Base-by-base conservation (phyloP, 1,284 basidiomycete genomes). In the Schizophyllum amplum region DNA sequence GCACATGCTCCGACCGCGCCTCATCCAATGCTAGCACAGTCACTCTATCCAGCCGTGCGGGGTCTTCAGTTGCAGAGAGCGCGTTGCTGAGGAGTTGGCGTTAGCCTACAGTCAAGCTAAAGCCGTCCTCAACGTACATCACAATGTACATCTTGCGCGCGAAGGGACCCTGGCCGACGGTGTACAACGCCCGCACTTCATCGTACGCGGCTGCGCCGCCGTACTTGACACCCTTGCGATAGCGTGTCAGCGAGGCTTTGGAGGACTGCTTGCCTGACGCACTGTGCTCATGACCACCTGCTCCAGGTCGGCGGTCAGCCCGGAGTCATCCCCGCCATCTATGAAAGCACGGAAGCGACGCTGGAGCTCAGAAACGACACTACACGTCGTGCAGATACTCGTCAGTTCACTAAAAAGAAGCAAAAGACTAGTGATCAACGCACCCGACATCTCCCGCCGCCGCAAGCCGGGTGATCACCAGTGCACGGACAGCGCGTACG, bases 181-280 rank as follows among this genome's bases (percentile, higher is more conserved):
- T 73, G 57, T 80, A 81, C 3, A 50, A 20, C 21, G 48, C 48
- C 11, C 21, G 24, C 13, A 50, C 21, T 13, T 50, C 21, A 54
- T 84, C 78, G 69, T 84, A 92, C 67, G 90, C 88, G 50, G 72
- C 72, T 55, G 75, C 73, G 13, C 85, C 86, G 42, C 87, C 87
- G 63, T 80, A 69, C 63, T 78, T 77, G 52, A 83, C 81, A 27
- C 76, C 77, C 71, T 78, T 24, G 21, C n/a, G 47, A 49, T 1
- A 47, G n/a, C 13, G 17, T 9, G 33, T 42, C 7, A 42, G 33
- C n/a, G 2, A 2, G 20, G n/a, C n/a, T 49, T 4, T 15, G 24
- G 26, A 25, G 17, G 4, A 13, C 21, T n/a, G 50, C 47, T 55
- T 47, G 20, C 47, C 54, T 4, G 20, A 65, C 75, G 52, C 53